Evolutionary conservation across 805 yeast genomes (phyloP).

Genomic region (Myxozyma kluyveri): DNA sequence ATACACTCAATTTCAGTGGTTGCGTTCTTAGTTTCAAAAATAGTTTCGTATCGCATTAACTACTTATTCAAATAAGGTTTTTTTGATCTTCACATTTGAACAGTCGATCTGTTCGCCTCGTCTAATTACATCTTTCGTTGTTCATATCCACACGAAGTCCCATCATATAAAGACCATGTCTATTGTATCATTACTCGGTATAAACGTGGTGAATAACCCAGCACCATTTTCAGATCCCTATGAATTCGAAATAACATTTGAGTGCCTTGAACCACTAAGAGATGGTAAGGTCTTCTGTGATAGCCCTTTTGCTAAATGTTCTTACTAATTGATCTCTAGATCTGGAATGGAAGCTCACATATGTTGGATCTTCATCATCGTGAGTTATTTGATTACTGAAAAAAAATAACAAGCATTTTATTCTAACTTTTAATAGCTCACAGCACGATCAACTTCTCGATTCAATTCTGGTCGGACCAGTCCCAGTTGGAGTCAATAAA

Average conservation of each 20-base stretch:
- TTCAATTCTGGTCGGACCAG: conserved; percentile 96
- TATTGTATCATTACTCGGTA: conserved; percentile 57
- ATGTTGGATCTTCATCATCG: conserved; percentile 93
- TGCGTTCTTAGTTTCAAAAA: neutral
- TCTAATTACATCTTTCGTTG: neutral
- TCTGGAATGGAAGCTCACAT: conserved; percentile 94
- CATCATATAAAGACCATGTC: conserved; percentile 17
- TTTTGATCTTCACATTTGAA: too few relatives aligned
- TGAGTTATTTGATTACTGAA: conserved; percentile 25
- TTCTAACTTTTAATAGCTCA: conserved; percentile 37
- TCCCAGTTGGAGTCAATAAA: conserved; percentile 94
- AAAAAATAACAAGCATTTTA: neutral
- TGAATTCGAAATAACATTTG: conserved; percentile 95
- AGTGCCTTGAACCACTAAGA: conserved; percentile 86
- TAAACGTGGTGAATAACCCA: conserved; percentile 89
- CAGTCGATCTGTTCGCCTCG: too few relatives aligned
- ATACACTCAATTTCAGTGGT: too few relatives aligned
- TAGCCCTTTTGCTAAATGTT: neutral
- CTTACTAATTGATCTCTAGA: conserved; percentile 43
- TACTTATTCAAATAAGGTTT: too few relatives aligned
- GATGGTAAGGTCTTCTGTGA: conserved; percentile 42
- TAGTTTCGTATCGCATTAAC: neutral
- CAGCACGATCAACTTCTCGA: conserved; percentile 98
- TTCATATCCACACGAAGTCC: neutral
- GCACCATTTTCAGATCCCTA: conserved; percentile 91